Evolutionary conservation across 192 early-diverging fungal species (phyloP).

Genomic region (Obelidium mucronatum): DNA sequence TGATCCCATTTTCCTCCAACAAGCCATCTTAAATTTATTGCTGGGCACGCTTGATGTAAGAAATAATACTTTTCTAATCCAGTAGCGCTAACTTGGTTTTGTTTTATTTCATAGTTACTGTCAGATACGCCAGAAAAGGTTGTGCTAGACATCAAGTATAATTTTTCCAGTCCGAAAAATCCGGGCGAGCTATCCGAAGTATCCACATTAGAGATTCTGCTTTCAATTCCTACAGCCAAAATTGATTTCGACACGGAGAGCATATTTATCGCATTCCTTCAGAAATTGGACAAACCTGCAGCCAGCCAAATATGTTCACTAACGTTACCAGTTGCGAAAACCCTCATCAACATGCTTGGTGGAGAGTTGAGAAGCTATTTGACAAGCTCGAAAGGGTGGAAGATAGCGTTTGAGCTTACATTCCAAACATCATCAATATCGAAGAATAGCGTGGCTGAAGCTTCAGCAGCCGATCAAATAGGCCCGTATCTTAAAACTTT

Average conservation of each 20-base stretch:
- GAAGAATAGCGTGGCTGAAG: neutral
- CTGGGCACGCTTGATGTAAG: conserved; percentile 15
- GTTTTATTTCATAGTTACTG: neutral
- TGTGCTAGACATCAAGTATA: neutral
- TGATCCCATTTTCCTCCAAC: conserved; percentile 1
- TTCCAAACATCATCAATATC: neutral
- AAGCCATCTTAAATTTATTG: conserved; percentile 9
- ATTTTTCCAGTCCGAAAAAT: neutral
- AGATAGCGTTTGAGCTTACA: neutral
- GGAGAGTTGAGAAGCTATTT: neutral
- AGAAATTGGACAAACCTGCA: neutral
- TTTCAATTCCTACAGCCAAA: no score
- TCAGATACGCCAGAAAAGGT: neutral
- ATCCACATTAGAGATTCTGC: no score
- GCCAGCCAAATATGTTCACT: neutral
- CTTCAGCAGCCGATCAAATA: neutral
- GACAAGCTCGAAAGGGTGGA: neutral
- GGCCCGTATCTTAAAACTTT: neutral
- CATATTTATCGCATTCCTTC: neutral
- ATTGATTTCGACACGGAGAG: no score
- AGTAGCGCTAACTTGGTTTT: no score
- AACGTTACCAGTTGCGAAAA: neutral
- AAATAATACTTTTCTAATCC: no score
- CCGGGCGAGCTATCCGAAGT: no score
- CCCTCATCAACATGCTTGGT: neutral